A percentile compares a stretch with the other conserved stretches of the same genome.
Evolutionary conservation across 106 monocot species (phyloP).

Genomic region (Dactylorhiza incarnata): DNA sequence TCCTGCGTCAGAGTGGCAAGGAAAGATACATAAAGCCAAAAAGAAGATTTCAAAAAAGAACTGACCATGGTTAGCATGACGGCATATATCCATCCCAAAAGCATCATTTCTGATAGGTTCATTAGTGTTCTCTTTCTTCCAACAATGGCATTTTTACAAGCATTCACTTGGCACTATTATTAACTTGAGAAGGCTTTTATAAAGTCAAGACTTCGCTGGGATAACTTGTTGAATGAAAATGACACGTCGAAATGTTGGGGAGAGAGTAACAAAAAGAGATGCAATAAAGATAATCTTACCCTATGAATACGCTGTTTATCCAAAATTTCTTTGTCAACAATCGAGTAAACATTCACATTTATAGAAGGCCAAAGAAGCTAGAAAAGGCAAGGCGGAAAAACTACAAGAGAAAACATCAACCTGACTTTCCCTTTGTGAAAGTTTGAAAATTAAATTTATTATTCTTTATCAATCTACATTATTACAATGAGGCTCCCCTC

Average conservation of each 20-base stretch:
- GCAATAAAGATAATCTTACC: not conserved
- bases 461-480: no score
- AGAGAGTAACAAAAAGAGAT: not conserved
- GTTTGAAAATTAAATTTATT: no score
- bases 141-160: not conserved
- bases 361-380: no score
- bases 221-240: not conserved
- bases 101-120: not conserved
- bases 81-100: not conserved
- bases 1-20: not conserved
- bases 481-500: no score
- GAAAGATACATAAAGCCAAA: not conserved
- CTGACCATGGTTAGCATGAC: not conserved
- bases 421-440: no score
- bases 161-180: not conserved
- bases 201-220: no score
- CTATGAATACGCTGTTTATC: not conserved
- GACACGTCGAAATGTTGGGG: not conserved
- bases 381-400: no score
- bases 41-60: not conserved
- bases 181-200: not conserved
- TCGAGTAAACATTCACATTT: no score
- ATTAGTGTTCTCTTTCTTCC: not conserved
- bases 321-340: no score
- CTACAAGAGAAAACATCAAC: no score